Evolutionary conservation across 106 monocot species (phyloP).

Genomic region (Dioscorea dumetorum): DNA sequence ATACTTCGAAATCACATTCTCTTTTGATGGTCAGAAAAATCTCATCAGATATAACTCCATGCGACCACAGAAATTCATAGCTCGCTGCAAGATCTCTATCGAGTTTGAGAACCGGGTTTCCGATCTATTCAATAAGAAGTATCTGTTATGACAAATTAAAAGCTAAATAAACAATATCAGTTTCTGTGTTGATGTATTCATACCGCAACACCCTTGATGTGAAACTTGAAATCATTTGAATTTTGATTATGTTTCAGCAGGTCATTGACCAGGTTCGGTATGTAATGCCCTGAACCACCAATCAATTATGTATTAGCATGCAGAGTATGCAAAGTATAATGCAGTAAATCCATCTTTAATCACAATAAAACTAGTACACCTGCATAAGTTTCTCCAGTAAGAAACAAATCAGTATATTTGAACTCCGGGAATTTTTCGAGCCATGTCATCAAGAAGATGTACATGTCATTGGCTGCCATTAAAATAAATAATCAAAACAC

Average conservation of each 20-base stretch:
- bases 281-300: constrained; percentile 72
- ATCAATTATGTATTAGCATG: background rate
- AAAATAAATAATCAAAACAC: background rate
- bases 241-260: constrained; percentile 68
- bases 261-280: constrained; percentile 75
- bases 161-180: background rate
- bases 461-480: constrained; percentile 73
- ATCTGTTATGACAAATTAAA: background rate
- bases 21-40: constrained; percentile 55
- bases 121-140: constrained; percentile 40
- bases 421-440: constrained; percentile 76
- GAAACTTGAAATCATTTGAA: constrained; percentile 69
- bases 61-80: constrained; percentile 91
- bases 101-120: constrained; percentile 88
- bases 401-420: constrained; percentile 62
- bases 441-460: constrained; percentile 65
- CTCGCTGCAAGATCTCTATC: constrained; percentile 66
- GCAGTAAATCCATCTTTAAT: too few species aligned
- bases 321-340: too few species aligned
- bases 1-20: constrained; percentile 83
- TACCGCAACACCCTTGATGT: constrained; percentile 91
- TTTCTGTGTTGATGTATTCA: constrained; percentile 2
- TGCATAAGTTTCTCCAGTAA: constrained; percentile 97
- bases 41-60: constrained; percentile 96
- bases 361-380: constrained; percentile 21